Evolutionary conservation across 768 basidiomycete genomes (phyloP).

Genomic region (Clitopilus passeckerianus): DNA sequence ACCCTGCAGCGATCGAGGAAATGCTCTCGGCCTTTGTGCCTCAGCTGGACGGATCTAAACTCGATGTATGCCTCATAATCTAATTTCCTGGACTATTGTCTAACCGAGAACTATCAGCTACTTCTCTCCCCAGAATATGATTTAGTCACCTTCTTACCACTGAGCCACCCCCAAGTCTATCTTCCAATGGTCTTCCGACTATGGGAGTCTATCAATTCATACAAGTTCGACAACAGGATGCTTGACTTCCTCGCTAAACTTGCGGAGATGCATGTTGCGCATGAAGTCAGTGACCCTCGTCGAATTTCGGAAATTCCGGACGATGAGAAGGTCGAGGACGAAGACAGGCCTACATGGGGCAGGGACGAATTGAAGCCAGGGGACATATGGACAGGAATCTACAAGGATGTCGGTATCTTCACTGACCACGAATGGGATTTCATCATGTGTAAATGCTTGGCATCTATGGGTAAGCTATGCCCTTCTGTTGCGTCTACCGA

Average conservation of each 20-base stretch:
- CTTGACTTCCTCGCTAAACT: slow-evolving; percentile 76
- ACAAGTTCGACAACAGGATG: slow-evolving; percentile 88
- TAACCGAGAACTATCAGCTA: slow-evolving; percentile 34
- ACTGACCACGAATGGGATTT: slow-evolving; percentile 80
- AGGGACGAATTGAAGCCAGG: slow-evolving; percentile 33
- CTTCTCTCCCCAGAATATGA: slow-evolving; percentile 82
- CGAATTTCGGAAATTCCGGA: slow-evolving; percentile 63
- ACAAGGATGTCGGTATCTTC: slow-evolving; percentile 85
- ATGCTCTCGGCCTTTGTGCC: slow-evolving; percentile 90
- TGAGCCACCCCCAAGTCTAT: slow-evolving; percentile 82
- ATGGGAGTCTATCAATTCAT: slow-evolving; percentile 88
- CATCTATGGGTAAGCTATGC: slow-evolving; percentile 63
- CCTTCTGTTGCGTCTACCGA: neutral
- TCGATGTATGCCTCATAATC: slow-evolving; percentile 51
- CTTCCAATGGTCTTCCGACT: slow-evolving; percentile 78
- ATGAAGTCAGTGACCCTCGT: slow-evolving; percentile 70
- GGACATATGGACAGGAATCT: slow-evolving; percentile 65
- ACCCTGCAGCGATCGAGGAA: slow-evolving; percentile 78
- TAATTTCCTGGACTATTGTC: neutral
- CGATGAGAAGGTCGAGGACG: slow-evolving; percentile 60
- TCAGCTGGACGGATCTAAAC: slow-evolving; percentile 63
- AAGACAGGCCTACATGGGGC: slow-evolving; percentile 54
- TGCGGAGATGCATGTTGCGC: slow-evolving; percentile 76
- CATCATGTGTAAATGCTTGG: slow-evolving; percentile 85
- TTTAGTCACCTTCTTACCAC: slow-evolving; percentile 79